phyloP scores from a whole-genome alignment of 1,284 basidiomycete genomes.

The Schizophyllum amplum region DNA sequence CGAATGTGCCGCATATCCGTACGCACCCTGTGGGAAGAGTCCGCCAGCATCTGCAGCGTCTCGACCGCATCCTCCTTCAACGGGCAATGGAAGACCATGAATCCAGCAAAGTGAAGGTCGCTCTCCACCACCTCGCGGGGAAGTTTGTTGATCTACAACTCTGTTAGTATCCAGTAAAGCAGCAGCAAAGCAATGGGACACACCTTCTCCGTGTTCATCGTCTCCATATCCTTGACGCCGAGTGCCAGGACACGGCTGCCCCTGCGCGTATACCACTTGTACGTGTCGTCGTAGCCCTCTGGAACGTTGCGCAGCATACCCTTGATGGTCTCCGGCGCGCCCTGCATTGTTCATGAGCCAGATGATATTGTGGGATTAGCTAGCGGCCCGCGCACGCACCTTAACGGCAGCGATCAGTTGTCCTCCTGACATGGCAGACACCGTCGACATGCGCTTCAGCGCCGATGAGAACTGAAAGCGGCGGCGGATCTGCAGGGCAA shows the following conservation, averaged over 20 bases:
- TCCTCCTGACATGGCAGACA: conserved; percentile 64
- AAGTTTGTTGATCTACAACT: conserved; percentile 72
- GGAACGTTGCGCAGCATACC: conserved; percentile 74
- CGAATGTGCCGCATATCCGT: too few relatives aligned
- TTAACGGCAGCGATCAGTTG: conserved; percentile 70
- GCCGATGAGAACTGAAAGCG: conserved; percentile 96
- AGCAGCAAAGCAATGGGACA: conserved; percentile 1
- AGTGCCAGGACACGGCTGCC: conserved; percentile 90
- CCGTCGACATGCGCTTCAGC: conserved; percentile 91
- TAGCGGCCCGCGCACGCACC: conserved; percentile 6
- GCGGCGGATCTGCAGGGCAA: conserved; percentile 62
- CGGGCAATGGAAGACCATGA: conserved; percentile 95
- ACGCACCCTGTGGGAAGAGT: conserved; percentile 96
- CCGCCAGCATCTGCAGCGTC: conserved; percentile 84
- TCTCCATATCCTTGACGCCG: conserved; percentile 75
- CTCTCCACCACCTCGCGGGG: conserved; percentile 75
- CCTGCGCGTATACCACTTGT: conserved; percentile 86
- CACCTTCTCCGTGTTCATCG: conserved; percentile 61
- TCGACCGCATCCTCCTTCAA: conserved; percentile 89
- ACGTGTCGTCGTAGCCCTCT: conserved; percentile 81
- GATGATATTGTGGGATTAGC: too few relatives aligned
- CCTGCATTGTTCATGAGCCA: conserved; percentile 20
- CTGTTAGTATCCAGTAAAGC: background rate
- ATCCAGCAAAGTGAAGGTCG: conserved; percentile 75
- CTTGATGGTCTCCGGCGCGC: conserved; percentile 92